Evolutionary conservation across 2,329 filamentous ascomycete genomes (phyloP), one percentile per base, ranked within the genome.

Genomic region (Epichloe hybrida): DNA sequence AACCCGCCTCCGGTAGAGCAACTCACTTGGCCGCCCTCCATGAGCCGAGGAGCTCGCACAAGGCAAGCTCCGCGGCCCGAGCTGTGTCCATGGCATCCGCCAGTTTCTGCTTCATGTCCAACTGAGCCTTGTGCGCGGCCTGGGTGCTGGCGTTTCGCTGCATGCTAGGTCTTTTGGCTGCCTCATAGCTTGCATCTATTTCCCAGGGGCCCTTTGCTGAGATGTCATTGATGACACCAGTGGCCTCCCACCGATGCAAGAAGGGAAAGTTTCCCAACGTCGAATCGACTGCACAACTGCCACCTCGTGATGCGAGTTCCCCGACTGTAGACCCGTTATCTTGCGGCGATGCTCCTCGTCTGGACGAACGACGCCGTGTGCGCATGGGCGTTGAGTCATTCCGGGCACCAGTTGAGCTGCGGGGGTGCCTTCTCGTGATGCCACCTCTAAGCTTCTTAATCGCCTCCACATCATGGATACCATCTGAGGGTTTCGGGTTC

Each of bases 391-490:
- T 83, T n/a, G 80, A 81, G 38, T 72, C 72, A 50, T 83, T 61
- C 53, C 79, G 76, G 53, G 75, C 77, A 21, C 74, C 70, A 13
- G 77, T 69, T 2, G 82, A 81, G 51, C 77, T 80, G 59, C 87
- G 79, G 2, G 2, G 83, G 64, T 95, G 88, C 53, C 91, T 78
- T 56, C 91, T 77, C 27, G 91, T 97, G 66, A 97, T 95, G 54
- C 81, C 79, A 43, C 88, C 87, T 49, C 91, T 81, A 61, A 95
- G 72, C 66, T 85, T 87, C 58, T 80, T 79, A 61, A 97, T 97
- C 66, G 88, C 87, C 6, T 91, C 87, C 52, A 96, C 87, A 70
- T 95, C 77, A 68, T 97, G 91, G 44, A 95, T 71, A 47, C 90
- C 90, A 68, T 97, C 91, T 6, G 85, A 72, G 1, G 83, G 77